phyloP scores from a whole-genome alignment of 129 eudicot genomes.

The Dittrichia graveolens region DNA sequence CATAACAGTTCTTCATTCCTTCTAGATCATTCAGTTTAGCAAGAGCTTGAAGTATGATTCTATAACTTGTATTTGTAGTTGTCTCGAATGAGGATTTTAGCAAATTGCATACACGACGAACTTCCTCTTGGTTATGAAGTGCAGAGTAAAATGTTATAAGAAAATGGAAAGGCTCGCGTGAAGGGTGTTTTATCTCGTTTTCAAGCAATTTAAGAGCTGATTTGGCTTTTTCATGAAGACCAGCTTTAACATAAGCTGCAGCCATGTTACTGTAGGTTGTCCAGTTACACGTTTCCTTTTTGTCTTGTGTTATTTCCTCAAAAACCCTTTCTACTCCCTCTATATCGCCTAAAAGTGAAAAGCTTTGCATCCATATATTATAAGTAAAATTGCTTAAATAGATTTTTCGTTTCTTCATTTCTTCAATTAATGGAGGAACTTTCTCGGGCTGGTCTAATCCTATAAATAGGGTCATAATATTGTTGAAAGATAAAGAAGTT shows the following conservation, averaged over 20 bases:
- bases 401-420: constrained; percentile 62
- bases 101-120: constrained; percentile 55
- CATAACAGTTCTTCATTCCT: constrained; percentile 47
- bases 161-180: constrained; percentile 54
- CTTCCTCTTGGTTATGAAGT: constrained; percentile 46
- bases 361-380: constrained; percentile 65
- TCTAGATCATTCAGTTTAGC: constrained; percentile 50
- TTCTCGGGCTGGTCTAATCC: constrained; percentile 64
- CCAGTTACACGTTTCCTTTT: constrained; percentile 51
- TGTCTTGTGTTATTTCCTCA: constrained; percentile 51
- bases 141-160: constrained; percentile 59
- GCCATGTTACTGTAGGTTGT: constrained; percentile 70
- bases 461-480: constrained; percentile 64
- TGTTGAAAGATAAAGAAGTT: constrained; percentile 46
- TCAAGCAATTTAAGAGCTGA: constrained; percentile 58
- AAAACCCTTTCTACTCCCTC: constrained; percentile 74
- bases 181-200: constrained; percentile 36
- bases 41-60: constrained; percentile 62
- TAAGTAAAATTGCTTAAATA: constrained; percentile 43
- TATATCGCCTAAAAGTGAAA: constrained; percentile 50
- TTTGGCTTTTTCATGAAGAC: constrained; percentile 57
- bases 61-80: constrained; percentile 46
- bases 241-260: constrained; percentile 52
- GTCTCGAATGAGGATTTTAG: constrained; percentile 49
- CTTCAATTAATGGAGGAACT: constrained; percentile 53